Conservation (phyloP, 306 rosid species). For the Quercus aquifolioides region DNA sequence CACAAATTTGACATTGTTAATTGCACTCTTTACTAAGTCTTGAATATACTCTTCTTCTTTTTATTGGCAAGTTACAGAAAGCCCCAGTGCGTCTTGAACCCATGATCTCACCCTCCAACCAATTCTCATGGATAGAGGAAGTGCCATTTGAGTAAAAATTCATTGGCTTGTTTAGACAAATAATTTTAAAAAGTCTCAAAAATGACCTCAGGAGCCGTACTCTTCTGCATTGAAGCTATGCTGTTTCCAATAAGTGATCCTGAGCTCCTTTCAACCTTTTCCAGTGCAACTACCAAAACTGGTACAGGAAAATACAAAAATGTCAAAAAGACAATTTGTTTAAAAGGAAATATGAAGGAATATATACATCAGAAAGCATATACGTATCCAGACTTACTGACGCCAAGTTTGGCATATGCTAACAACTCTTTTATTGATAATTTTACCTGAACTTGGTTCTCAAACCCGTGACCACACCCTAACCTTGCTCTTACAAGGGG, state of each 20-base stretch:
- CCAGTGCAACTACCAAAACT: slow-evolving; percentile 94
- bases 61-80: no score
- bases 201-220: slow-evolving; percentile 88
- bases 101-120: no score
- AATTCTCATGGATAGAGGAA: no score
- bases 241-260: slow-evolving; percentile 87
- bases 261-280: slow-evolving; percentile 75
- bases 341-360: not conserved
- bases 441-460: no score
- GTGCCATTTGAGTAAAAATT: no score
- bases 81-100: no score
- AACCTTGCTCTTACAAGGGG: no score
- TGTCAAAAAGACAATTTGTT: slow-evolving; percentile 6
- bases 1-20: slow-evolving; percentile 12
- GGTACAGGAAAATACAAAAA: slow-evolving; percentile 25
- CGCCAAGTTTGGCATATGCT: not conserved
- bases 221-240: slow-evolving; percentile 92
- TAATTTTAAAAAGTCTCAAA: slow-evolving; percentile 11
- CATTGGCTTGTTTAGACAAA: slow-evolving; percentile 1
- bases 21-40: slow-evolving; percentile 16
- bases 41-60: not conserved
- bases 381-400: not conserved
- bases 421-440: no score
- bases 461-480: no score
- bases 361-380: not conserved